These are phyloP conservation scores for Nicotiana obtusifolia DNA, from an alignment of 257 asterid genomes.

Conservation along the genomic window DNA sequence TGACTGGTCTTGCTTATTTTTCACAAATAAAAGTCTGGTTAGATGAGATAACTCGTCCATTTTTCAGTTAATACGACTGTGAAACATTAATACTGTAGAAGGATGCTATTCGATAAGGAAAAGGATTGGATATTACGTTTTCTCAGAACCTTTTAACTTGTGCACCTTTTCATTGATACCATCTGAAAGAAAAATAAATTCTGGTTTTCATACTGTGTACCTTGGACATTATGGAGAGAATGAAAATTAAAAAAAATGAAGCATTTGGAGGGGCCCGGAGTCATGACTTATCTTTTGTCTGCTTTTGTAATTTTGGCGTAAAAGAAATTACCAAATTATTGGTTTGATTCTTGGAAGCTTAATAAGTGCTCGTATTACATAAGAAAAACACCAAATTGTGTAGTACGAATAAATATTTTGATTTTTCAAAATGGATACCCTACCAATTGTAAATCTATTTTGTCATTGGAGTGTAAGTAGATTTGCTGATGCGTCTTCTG, in stretches of 20 bases:
- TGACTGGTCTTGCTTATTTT: conserved; percentile 8
- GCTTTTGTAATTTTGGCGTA: neutral
- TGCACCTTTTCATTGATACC: neutral
- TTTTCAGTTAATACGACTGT: neutral
- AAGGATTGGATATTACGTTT: neutral
- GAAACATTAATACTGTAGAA: neutral
- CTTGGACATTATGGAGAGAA: neutral
- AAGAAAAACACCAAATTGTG: neutral
- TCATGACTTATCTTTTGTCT: neutral
- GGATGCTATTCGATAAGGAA: neutral
- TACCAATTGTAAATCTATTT: neutral
- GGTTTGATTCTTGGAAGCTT: neutral
- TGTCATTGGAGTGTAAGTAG: neutral
- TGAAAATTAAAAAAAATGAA: neutral
- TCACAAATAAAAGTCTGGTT: conserved; percentile 3
- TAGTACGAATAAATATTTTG: neutral
- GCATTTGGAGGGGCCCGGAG: neutral
- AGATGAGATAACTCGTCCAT: neutral
- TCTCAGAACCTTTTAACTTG: neutral
- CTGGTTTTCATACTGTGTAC: neutral
- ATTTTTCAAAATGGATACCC: neutral
- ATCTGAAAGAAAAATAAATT: neutral
- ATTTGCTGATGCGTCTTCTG: neutral
- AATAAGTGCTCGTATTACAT: neutral
- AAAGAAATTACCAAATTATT: neutral